Evolutionary conservation across 164 flowering plant species (phyloP).

Genomic region (Umbilicus rupestris): DNA sequence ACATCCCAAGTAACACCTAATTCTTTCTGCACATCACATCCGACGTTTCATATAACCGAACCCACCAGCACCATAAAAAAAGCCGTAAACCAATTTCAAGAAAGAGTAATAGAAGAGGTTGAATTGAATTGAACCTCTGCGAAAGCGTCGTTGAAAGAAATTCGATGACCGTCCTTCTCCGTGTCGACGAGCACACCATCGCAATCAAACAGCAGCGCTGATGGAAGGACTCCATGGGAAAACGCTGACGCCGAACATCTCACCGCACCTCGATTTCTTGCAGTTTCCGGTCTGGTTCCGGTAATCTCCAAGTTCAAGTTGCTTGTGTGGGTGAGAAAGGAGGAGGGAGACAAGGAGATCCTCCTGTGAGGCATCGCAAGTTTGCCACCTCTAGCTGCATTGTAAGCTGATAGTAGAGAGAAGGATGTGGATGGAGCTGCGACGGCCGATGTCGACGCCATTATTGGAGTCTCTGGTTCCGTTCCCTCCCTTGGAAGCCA

Average conservation of each 20-base stretch:
- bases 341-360: not conserved
- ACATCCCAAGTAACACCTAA: slow-evolving; percentile 90
- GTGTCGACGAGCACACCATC: slow-evolving; percentile 97
- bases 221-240: slow-evolving; percentile 39
- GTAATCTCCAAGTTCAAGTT: not conserved
- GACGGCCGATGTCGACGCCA: not conserved
- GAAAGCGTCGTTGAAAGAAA: slow-evolving; percentile 89
- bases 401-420: not conserved
- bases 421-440: not conserved
- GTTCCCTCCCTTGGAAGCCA: not conserved
- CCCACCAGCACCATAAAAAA: not conserved
- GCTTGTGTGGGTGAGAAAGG: not conserved
- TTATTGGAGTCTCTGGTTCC: not conserved
- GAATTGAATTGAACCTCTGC: slow-evolving; percentile 35
- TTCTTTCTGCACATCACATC: slow-evolving; percentile 47
- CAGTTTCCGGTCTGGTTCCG: not conserved
- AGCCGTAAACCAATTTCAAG: not conserved
- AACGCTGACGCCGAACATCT: slow-evolving; percentile 36
- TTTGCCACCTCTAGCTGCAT: not conserved
- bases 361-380: not conserved
- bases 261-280: slow-evolving; percentile 11
- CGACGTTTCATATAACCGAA: not conserved
- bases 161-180: slow-evolving; percentile 89
- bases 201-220: slow-evolving; percentile 86
- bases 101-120: not conserved